A percentile compares a stretch with the other conserved stretches of the same genome.
Conservation (phyloP, 2,329 filamentous ascomycete species). For the Tolypocladium amazonense region DNA sequence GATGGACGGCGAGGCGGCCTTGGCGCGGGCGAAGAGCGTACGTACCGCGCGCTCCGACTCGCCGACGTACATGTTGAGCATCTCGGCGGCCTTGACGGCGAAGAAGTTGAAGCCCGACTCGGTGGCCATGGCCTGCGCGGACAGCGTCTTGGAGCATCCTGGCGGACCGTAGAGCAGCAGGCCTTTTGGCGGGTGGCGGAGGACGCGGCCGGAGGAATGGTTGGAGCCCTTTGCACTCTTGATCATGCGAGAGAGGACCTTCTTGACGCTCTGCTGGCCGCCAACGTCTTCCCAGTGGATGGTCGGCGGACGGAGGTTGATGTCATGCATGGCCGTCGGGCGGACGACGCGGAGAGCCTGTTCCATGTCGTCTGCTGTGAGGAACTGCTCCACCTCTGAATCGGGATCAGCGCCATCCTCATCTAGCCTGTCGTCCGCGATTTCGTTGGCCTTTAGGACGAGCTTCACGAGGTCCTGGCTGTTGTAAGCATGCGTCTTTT, state of each 20-base stretch:
- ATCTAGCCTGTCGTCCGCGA: slow-evolving; percentile 14
- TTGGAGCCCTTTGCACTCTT: slow-evolving; percentile 25
- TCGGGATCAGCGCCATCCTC: slow-evolving; percentile 6
- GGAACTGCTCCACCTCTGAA: slow-evolving; percentile 13
- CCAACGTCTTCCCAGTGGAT: slow-evolving; percentile 83
- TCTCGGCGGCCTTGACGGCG: slow-evolving; percentile 84
- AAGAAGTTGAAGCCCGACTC: slow-evolving; percentile 90
- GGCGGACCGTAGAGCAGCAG: slow-evolving; percentile 86
- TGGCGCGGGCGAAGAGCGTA: slow-evolving; percentile 75
- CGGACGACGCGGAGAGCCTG: slow-evolving; percentile 57
- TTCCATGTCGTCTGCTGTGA: slow-evolving; percentile 43
- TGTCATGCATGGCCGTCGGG: slow-evolving; percentile 79
- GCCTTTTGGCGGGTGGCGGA: slow-evolving; percentile 59
- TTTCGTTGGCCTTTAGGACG: slow-evolving; percentile 25
- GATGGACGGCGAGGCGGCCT: slow-evolving; percentile 78
- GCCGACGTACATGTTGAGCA: slow-evolving; percentile 94
- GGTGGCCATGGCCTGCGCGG: slow-evolving; percentile 81
- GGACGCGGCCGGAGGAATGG: slow-evolving; percentile 20
- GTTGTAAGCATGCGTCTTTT: slow-evolving; percentile 80
- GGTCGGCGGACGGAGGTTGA: slow-evolving; percentile 79
- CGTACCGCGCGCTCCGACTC: slow-evolving; percentile 83
- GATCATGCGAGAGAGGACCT: slow-evolving; percentile 41
- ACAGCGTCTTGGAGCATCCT: slow-evolving; percentile 90
- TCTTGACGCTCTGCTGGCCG: slow-evolving; percentile 69
- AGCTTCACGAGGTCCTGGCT: slow-evolving; percentile 65